Base-by-base conservation (phyloP, 1,139 yeast species). In the Suhomyces maxii region DNA sequence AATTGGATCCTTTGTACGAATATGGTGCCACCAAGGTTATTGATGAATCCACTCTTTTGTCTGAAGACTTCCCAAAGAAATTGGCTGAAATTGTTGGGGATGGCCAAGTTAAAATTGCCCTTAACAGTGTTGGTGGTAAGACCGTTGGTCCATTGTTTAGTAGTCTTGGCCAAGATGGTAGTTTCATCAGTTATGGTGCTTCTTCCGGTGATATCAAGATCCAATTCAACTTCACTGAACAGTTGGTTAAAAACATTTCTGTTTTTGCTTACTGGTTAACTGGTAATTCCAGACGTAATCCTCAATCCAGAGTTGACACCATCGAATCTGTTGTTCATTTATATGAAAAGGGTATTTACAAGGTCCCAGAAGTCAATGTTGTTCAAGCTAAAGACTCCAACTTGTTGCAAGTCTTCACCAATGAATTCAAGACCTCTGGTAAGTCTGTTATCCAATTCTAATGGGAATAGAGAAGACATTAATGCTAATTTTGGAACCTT, bases 21-120 rank as follows among this genome's bases (percentile, higher is more conserved):
- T 55, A 65, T 12, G 73, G 73, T 2, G 74, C 72, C 12, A 65
- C 71, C 30, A 56, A 61, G 44, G 69, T 69, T 12, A 53, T 69
- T 26, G 52, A 61, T 6, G 73, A 68, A 40, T 59, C 58, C 40
- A 55, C 53, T 23, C 53, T 53, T 44, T 43, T 53, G 46, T 37
- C 48, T 1, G 46, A 36, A 2, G 54, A 51, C 32, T 53, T 51
- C 41, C 41, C 49, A n/a, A 48, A 53, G 34, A 39, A 44, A 7
- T 48, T 54, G 41, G 50, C 53, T 9, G 50, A 41, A 5, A 42
- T 54, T 26, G 39, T 58, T 12, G 52, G 54, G 7, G 56, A 40
- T 46, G 59, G 44, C 55, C 58, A 37, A 6, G 62, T 69, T 23
- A 58, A 66, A 39, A 60, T 69, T 37, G 74, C 72, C 1, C 53